These are phyloP conservation scores for Furcasterigmium furcatum DNA, from an alignment of 2,329 filamentous ascomycete species.

Conservation along the genomic window DNA sequence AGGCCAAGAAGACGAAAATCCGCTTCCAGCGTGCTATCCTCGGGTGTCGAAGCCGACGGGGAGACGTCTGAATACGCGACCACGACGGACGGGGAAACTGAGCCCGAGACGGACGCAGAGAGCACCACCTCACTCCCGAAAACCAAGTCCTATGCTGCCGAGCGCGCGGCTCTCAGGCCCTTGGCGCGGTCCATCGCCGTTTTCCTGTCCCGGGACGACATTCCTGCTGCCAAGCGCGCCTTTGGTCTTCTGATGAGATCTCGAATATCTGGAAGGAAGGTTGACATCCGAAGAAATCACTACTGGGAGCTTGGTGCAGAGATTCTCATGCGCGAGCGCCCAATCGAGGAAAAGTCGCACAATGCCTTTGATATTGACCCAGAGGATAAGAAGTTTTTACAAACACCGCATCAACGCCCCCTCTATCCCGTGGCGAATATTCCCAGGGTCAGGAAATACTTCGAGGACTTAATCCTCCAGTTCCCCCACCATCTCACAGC, in stretches of 20 bases:
- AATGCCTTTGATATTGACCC: slow-evolving; percentile 7
- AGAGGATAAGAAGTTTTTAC: slow-evolving; percentile 4
- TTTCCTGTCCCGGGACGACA: slow-evolving; percentile 68
- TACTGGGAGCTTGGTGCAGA: slow-evolving; percentile 86
- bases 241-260: slow-evolving; percentile 64
- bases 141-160: slow-evolving; percentile 8
- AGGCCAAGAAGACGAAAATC: neutral
- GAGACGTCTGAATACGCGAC: neutral
- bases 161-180: slow-evolving; percentile 11
- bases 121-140: slow-evolving; percentile 13
- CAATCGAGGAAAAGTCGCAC: slow-evolving; percentile 13
- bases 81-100: neutral
- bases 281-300: slow-evolving; percentile 67
- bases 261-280: slow-evolving; percentile 42
- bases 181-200: slow-evolving; percentile 60
- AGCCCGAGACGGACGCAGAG: slow-evolving; percentile 7
- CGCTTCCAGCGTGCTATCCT: neutral
- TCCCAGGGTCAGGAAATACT: slow-evolving; percentile 54
- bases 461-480: slow-evolving; percentile 74
- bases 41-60: neutral
- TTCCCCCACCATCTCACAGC: slow-evolving; percentile 65
- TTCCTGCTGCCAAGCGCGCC: slow-evolving; percentile 67
- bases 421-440: slow-evolving; percentile 36
- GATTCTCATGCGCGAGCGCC: slow-evolving; percentile 65
- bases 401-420: neutral